Percentiles rank a stretch among this genome's conserved stretches.
Evolutionary conservation across 164 flowering plant genomes (phyloP).

Genomic region (Vitis amurensis): DNA sequence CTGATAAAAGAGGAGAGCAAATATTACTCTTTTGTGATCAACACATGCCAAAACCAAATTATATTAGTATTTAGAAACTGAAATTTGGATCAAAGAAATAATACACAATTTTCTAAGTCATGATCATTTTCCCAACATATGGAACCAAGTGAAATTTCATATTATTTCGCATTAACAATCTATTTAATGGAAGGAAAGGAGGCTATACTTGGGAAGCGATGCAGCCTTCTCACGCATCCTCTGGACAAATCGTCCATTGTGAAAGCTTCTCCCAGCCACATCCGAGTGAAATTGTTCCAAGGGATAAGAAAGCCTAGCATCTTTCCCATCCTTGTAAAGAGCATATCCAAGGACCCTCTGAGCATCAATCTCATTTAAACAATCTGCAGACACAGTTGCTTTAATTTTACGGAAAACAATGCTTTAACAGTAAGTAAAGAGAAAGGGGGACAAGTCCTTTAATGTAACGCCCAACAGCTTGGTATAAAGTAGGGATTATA

Average conservation of each 20-base stretch:
- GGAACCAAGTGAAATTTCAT: neutral
- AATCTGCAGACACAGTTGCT: conserved; percentile 21
- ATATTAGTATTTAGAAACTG: no score
- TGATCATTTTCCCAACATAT: no score
- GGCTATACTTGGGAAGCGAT: conserved; percentile 37
- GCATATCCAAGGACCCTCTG: conserved; percentile 41
- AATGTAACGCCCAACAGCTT: no score
- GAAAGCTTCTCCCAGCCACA: conserved; percentile 47
- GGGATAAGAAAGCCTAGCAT: conserved; percentile 29
- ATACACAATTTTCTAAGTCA: no score
- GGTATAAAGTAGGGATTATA: neutral
- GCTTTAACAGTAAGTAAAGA: no score
- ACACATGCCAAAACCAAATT: no score
- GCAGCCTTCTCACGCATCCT: conserved; percentile 42
- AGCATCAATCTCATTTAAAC: conserved; percentile 41
- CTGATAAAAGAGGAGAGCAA: no score
- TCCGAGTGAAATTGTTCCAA: conserved; percentile 23
- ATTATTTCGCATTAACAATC: neutral
- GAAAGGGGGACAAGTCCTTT: no score
- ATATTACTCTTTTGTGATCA: no score
- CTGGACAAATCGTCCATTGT: conserved; percentile 45
- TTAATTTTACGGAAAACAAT: neutral
- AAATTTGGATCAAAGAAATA: no score
- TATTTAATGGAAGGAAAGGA: neutral
- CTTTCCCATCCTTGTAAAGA: conserved; percentile 38